phyloP scores from a whole-genome alignment of 164 flowering plant genomes.

The Tinospora cordifolia region DNA sequence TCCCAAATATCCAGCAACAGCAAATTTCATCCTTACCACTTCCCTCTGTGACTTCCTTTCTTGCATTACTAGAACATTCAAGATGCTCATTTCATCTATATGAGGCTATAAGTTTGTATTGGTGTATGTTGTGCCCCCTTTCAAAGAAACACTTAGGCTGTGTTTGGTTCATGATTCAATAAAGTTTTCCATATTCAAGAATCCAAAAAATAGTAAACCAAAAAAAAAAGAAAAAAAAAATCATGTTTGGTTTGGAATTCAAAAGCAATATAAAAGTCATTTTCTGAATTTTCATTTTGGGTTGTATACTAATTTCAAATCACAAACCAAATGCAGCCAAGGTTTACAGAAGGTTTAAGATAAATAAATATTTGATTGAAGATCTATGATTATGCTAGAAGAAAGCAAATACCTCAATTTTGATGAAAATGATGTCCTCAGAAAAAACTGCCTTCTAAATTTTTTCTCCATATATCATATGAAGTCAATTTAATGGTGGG shows the following conservation, averaged over 20 bases:
- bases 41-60: neutral
- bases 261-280: no score
- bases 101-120: neutral
- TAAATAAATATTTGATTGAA: neutral
- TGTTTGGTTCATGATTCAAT: no score
- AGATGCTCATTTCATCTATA: neutral
- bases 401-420: neutral
- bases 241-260: no score
- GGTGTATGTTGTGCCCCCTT: neutral
- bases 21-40: neutral
- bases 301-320: no score
- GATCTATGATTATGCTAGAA: neutral
- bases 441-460: neutral
- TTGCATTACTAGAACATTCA: neutral
- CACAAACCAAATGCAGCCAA: no score
- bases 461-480: neutral
- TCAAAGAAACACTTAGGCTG: neutral
- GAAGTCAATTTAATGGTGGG: neutral
- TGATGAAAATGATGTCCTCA: neutral
- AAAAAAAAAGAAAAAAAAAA: no score
- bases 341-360: neutral
- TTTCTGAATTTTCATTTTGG: no score
- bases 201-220: no score
- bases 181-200: no score
- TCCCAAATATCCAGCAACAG: no score